Evolutionary conservation across 805 yeast species (phyloP).

Genomic region (Dipodascus albidus): DNA sequence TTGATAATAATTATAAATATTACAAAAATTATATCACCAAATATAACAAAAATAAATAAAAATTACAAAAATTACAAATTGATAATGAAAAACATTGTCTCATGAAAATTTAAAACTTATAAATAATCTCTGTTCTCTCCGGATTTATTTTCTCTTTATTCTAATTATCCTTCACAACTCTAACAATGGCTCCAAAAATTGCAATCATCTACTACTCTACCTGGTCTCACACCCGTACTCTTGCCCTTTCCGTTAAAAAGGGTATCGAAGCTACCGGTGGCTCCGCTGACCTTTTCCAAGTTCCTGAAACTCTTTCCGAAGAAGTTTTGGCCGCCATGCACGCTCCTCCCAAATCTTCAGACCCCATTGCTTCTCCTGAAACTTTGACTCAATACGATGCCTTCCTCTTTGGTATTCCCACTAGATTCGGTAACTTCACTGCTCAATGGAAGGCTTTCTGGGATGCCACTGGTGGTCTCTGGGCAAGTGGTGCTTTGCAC

Average conservation of each 20-base stretch:
- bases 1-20: too few relatives aligned
- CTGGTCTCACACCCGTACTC: conserved; percentile 62
- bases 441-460: conserved; percentile 68
- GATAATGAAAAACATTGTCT: too few relatives aligned
- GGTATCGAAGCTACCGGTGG: conserved; percentile 68
- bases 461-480: conserved; percentile 66
- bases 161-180: not conserved
- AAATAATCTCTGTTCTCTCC: too few relatives aligned
- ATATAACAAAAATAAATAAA: too few relatives aligned
- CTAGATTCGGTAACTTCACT: conserved; percentile 66
- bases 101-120: too few relatives aligned
- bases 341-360: conserved; percentile 40
- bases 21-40: too few relatives aligned
- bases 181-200: conserved; percentile 36
- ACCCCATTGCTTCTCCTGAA: conserved; percentile 47
- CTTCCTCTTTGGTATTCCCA: conserved; percentile 68
- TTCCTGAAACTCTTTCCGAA: conserved; percentile 63
- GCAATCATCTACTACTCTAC: conserved; percentile 73
- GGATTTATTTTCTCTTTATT: not conserved
- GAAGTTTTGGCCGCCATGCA: conserved; percentile 51
- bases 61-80: too few relatives aligned
- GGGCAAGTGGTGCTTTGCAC: conserved; percentile 57
- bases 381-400: conserved; percentile 56
- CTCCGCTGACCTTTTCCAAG: conserved; percentile 59
- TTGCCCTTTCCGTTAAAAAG: conserved; percentile 57